These are phyloP conservation scores for Wickerhamiella cacticola DNA, from an alignment of 805 yeast genomes.

Conservation along the genomic window DNA sequence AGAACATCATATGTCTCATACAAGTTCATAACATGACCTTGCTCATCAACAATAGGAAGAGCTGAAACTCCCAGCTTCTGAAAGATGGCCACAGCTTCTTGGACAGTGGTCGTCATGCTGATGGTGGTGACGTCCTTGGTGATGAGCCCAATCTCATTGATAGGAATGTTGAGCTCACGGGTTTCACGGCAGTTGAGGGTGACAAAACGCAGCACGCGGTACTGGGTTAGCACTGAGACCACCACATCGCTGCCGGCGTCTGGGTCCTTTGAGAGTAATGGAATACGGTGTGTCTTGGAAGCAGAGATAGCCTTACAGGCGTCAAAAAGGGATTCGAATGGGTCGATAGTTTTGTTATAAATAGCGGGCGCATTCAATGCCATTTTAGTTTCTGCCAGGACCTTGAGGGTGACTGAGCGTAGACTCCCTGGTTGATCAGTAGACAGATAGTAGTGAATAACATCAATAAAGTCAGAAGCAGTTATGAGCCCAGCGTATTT, in stretches of 20 bases:
- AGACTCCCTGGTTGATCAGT: conserved; percentile 70
- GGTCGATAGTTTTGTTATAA: conserved; percentile 81
- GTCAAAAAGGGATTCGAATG: conserved; percentile 76
- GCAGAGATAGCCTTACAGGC: conserved; percentile 88
- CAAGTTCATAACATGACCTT: conserved; percentile 61
- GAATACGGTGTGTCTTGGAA: conserved; percentile 83
- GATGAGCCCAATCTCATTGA: conserved; percentile 55
- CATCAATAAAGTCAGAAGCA: conserved; percentile 84
- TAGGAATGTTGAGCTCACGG: conserved; percentile 62
- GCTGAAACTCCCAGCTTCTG: conserved; percentile 76
- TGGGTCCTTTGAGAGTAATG: conserved; percentile 87
- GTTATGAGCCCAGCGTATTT: conserved; percentile 91
- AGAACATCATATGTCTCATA: conserved; percentile 94
- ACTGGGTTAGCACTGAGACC: conserved; percentile 89
- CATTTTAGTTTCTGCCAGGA: conserved; percentile 72
- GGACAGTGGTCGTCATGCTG: conserved; percentile 81
- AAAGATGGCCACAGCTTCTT: conserved; percentile 77
- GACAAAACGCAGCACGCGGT: conserved; percentile 87
- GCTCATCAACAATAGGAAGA: conserved; percentile 81
- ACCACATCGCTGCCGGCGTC: conserved; percentile 87
- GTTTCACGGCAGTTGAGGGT: conserved; percentile 94
- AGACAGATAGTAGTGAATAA: conserved; percentile 77
- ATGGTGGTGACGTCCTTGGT: conserved; percentile 54
- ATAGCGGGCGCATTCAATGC: conserved; percentile 77
- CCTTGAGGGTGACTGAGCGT: conserved; percentile 73